Conservation (phyloP, 768 basidiomycete species). For the Collybiopsis luxurians region DNA sequence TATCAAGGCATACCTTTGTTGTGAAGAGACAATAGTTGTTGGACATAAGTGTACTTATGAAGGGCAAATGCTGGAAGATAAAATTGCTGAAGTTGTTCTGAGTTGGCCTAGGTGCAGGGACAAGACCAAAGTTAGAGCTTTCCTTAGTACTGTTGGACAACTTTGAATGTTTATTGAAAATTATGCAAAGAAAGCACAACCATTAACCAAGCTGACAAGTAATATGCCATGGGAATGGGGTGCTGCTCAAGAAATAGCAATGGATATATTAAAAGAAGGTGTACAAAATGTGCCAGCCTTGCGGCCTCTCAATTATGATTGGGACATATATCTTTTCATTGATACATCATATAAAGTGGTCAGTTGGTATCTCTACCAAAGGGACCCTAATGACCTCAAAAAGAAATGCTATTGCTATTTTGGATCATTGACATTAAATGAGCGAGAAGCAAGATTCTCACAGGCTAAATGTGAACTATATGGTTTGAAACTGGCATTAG, state of each 20-base stretch:
- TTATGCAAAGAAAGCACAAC: conserved; percentile 1
- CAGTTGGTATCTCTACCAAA: conserved; percentile 19
- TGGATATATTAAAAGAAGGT: conserved; percentile 17
- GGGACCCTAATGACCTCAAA: conserved; percentile 9
- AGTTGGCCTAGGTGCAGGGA: conserved; percentile 6
- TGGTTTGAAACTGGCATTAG: conserved; percentile 27
- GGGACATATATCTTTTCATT: conserved; percentile 25
- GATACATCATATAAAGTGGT: conserved; percentile 24
- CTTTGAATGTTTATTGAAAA: conserved; percentile 11
- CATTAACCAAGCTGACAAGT: conserved; percentile 5
- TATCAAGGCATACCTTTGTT: conserved; percentile 29
- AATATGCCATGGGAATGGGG: conserved; percentile 41
- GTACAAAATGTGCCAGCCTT: conserved; percentile 19
- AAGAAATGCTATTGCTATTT: conserved; percentile 16
- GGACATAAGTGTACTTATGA: conserved; percentile 36
- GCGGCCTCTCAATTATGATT: conserved; percentile 25
- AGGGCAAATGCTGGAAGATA: conserved; percentile 23
- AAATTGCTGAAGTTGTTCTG: conserved; percentile 1
- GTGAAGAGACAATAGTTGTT: conserved; percentile 24
- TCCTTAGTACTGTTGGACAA: conserved; percentile 10
- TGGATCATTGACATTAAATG: conserved; percentile 31
- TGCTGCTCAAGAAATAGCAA: conserved; percentile 10
- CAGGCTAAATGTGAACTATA: conserved; percentile 39
- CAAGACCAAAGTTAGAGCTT: conserved; percentile 5
- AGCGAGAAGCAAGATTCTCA: conserved; percentile 28